Conservation (phyloP, 2,329 filamentous ascomycete genomes). For the Calonectria multiphialidica region DNA sequence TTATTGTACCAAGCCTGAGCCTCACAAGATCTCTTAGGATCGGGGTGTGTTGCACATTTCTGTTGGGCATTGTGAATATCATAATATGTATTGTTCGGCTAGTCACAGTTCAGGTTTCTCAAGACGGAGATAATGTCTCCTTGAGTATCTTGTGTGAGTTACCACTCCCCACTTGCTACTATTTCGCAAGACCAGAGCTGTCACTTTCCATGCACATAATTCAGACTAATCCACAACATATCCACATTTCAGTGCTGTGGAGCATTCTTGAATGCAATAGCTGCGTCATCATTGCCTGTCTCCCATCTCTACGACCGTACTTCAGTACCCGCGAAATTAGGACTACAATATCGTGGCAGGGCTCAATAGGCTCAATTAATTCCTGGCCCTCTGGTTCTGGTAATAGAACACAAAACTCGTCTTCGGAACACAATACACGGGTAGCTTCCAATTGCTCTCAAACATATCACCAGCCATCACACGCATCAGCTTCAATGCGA, state of each 20-base stretch:
- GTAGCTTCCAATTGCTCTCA: too few relatives aligned
- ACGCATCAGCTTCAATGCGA: background rate
- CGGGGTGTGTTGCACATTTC: background rate
- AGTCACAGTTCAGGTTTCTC: background rate
- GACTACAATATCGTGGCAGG: background rate
- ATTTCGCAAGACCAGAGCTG: too few relatives aligned
- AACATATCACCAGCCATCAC: background rate
- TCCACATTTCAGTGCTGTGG: background rate
- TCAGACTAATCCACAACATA: background rate
- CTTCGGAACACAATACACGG: background rate
- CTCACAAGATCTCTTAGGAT: background rate
- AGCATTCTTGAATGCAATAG: conserved; percentile 1
- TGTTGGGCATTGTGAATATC: background rate
- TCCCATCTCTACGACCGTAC: background rate
- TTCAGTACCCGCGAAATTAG: background rate
- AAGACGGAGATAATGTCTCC: background rate
- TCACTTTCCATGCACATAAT: too few relatives aligned
- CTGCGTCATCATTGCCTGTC: background rate
- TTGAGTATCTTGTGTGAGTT: conserved; percentile 1
- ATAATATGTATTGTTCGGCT: background rate
- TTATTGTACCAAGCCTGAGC: background rate
- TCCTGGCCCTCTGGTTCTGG: background rate
- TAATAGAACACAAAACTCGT: too few relatives aligned
- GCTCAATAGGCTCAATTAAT: background rate
- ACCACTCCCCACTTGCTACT: too few relatives aligned